Evolutionary conservation across 495 filamentous ascomycete genomes (phyloP), one percentile per base, ranked within the genome.

Genomic region (Cladorrhinum samala): DNA sequence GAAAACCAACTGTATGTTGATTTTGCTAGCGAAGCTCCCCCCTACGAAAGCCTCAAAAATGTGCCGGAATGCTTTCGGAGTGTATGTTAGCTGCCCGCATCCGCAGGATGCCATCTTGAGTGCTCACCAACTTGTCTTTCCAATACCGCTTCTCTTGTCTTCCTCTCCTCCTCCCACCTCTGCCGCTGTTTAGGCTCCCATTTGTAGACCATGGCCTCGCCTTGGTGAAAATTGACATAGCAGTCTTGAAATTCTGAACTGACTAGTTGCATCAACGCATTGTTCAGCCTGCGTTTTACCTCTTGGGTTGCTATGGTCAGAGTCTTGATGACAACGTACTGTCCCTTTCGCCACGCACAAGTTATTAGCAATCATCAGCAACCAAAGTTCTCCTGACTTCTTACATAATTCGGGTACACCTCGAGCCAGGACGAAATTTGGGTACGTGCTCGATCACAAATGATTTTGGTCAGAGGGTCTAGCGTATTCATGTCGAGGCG

Each of bases 1-100:
- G 19, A 52, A 68, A 4, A 89, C 14, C 3, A 44, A 25, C 14
- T 67, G 23, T 6, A 24, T 5, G 23, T 43, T 2, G 17, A 52
- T 27, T 8, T 48, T 42, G 2, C 61, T 55, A 1, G 73, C 63
- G 21, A 89, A 66, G 58, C 83, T 71, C 13, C 80, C 79, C 9
- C 82, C 81, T 13, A 72, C 61, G 16, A 92, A 56, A 23, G 85
- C 86, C 50, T 93, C 88, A 46, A 86, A 72, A 9, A 92, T 56
- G 75, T 84, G 87, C 40, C 84, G 71, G 44, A 91, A 78, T 9
- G 87, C 88, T 52, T 39, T 4, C 2, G 9, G 9, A n/a, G n/a
- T n/a, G n/a, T n/a, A n/a, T n/a, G n/a, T n/a, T n/a, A n/a, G n/a
- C n/a, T n/a, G n/a, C n/a, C n/a, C n/a, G n/a, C n/a, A n/a, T n/a